These are phyloP conservation scores for Lignosus rhinocerotis DNA, from an alignment of 1,284 basidiomycete genomes.

Conservation along the genomic window DNA sequence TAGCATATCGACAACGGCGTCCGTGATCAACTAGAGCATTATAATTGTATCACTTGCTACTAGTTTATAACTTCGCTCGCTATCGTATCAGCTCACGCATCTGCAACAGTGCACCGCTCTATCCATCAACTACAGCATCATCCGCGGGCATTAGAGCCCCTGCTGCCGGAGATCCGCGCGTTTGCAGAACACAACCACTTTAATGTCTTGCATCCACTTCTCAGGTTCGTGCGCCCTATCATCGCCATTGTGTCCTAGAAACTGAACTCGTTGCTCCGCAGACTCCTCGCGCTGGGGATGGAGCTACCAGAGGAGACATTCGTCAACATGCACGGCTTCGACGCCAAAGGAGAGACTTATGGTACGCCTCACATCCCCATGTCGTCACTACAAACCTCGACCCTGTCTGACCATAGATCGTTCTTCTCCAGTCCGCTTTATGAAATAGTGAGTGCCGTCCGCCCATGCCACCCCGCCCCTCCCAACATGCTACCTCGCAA, in stretches of 20 bases:
- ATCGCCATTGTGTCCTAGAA: neutral
- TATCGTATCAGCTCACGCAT: neutral
- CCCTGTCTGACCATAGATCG: neutral
- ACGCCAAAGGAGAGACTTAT: constrained; percentile 32
- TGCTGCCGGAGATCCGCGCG: constrained; percentile 56
- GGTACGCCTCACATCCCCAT: constrained; percentile 19
- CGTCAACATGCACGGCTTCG: constrained; percentile 33
- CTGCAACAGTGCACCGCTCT: constrained; percentile 44
- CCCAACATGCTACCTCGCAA: constrained; percentile 13
- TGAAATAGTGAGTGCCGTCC: constrained; percentile 47
- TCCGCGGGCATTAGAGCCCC: constrained; percentile 48
- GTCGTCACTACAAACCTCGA: constrained; percentile 13
- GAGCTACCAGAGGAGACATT: constrained; percentile 39
- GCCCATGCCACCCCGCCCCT: neutral
- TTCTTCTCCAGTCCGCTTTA: constrained; percentile 46
- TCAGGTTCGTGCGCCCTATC: constrained; percentile 36
- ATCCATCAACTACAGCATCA: constrained; percentile 42
- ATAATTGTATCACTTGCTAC: constrained; percentile 14
- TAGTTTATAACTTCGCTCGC: too few relatives aligned
- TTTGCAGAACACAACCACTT: constrained; percentile 54
- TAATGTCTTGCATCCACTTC: constrained; percentile 47
- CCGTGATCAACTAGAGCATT: constrained; percentile 49
- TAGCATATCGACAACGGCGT: constrained; percentile 35
- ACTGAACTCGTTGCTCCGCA: constrained; percentile 21
- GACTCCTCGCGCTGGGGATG: constrained; percentile 44